Evolutionary conservation across 352 stramenopile species (phyloP), one percentile per base, ranked within the genome.

Genomic region (Phytophthora macrochlamydospora): DNA sequence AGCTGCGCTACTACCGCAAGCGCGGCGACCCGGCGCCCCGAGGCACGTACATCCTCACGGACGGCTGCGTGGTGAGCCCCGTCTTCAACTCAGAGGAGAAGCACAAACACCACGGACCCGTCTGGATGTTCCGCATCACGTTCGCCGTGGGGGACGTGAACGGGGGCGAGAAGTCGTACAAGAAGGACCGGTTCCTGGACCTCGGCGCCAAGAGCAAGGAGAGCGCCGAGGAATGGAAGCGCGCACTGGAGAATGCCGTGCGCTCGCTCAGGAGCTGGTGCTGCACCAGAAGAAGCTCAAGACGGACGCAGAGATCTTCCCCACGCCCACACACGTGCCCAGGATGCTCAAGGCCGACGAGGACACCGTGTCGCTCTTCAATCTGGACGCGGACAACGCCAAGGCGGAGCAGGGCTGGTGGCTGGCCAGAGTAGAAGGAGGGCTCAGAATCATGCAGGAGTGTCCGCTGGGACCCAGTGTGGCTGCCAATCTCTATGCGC

Each of bases 41-140:
- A 44, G 86, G 87, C 38, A 95, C 89, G 9, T 94, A 94, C 73
- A 83, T 96, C 59, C 78, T 96, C 50, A 96, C 85, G 31, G 85
- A 94, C 49, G 83, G 71, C 49, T 96, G 89, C 56, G 62, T 89
- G 5, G 86, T 95, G 40, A 90, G 86, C 38, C 73, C 66, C 14
- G 85, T 96, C 30, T 94, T 94, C 52, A 94, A 94, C 62, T 94
- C 87, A 42, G 87, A 95, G 59, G 89, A 96, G 71, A 96, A 94
- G 70, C 87, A 96, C 73, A 89, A 89, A 42, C 89, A 96, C 62
- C 87, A 96, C 67, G 89, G 78, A 0, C 86, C 85, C 11, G 88
- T 94, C 28, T 94, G 85, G 85, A 95, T 95, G 87, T 95, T 95
- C 64, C 88, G 88, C 76, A 94, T 95, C 67, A 95, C 88, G 48